These are phyloP conservation scores for Cryptococcus amylolentus DNA, from an alignment of 1,284 basidiomycete species.

Conservation along the genomic window DNA sequence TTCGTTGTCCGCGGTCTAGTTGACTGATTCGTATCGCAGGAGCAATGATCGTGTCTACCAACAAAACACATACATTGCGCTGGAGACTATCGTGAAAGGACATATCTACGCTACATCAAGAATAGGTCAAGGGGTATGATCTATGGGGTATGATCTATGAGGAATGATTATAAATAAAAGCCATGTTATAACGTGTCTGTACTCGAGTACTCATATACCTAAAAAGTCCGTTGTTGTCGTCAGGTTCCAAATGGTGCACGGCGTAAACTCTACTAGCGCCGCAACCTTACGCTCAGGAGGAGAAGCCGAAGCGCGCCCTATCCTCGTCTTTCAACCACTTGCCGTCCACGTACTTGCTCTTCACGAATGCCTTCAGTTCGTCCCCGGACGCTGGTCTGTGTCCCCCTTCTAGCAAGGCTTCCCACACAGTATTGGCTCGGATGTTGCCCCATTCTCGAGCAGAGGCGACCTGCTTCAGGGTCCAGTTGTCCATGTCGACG, in stretches of 20 bases:
- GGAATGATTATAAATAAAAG: no score
- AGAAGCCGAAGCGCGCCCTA: slow-evolving; percentile 16
- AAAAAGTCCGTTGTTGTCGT: no score
- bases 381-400: neutral
- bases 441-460: slow-evolving; percentile 50
- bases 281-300: no score
- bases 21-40: no score
- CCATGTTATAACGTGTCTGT: no score
- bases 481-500: slow-evolving; percentile 55
- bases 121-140: neutral
- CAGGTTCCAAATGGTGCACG: no score
- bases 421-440: slow-evolving; percentile 49
- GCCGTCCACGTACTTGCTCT: slow-evolving; percentile 50
- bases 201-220: no score
- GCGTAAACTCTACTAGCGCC: no score
- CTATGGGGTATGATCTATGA: no score
- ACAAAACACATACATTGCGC: neutral
- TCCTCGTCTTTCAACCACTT: slow-evolving; percentile 37
- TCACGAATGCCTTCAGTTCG: slow-evolving; percentile 32
- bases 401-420: slow-evolving; percentile 21
- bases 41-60: no score
- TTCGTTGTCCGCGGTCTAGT: no score
- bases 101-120: neutral
- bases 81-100: neutral
- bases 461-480: slow-evolving; percentile 43